A percentile compares a stretch with the other conserved stretches of the same genome.
Conservation (phyloP, 768 basidiomycete species). For the Leucogyrophana mollusca region DNA sequence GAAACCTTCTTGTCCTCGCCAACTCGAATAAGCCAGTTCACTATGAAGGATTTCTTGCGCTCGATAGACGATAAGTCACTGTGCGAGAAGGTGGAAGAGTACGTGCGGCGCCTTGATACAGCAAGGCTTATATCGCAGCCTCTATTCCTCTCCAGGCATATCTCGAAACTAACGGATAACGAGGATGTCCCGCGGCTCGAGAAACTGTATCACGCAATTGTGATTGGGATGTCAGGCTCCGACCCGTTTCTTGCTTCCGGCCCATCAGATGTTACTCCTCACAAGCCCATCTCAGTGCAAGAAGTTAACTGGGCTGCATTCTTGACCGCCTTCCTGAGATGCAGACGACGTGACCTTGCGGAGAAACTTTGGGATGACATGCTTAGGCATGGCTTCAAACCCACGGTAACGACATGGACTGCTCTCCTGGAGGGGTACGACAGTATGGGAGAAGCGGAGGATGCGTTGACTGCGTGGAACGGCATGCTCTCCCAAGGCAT, state of each 20-base stretch:
- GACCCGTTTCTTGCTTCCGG: slow-evolving; percentile 54
- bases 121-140: slow-evolving; percentile 55
- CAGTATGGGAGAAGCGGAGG: slow-evolving; percentile 44
- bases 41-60: slow-evolving; percentile 39
- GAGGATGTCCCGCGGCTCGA: slow-evolving; percentile 34
- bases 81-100: slow-evolving; percentile 40
- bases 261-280: slow-evolving; percentile 32
- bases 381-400: slow-evolving; percentile 42
- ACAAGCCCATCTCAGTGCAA: slow-evolving; percentile 49
- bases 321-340: slow-evolving; percentile 60
- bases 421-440: slow-evolving; percentile 66
- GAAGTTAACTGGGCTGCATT: slow-evolving; percentile 65
- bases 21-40: slow-evolving; percentile 33
- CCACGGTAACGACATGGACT: slow-evolving; percentile 67
- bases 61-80: slow-evolving; percentile 37
- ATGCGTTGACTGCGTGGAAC: slow-evolving; percentile 62
- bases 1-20: slow-evolving; percentile 37
- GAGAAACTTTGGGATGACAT: slow-evolving; percentile 71
- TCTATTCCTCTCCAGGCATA: slow-evolving; percentile 45
- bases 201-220: slow-evolving; percentile 49
- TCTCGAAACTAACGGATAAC: slow-evolving; percentile 43
- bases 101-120: slow-evolving; percentile 45
- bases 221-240: slow-evolving; percentile 48
- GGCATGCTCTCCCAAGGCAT: slow-evolving; percentile 57
- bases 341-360: slow-evolving; percentile 55